Evolutionary conservation across 164 flowering plant species (phyloP).

Genomic region (Platanus orientalis): DNA sequence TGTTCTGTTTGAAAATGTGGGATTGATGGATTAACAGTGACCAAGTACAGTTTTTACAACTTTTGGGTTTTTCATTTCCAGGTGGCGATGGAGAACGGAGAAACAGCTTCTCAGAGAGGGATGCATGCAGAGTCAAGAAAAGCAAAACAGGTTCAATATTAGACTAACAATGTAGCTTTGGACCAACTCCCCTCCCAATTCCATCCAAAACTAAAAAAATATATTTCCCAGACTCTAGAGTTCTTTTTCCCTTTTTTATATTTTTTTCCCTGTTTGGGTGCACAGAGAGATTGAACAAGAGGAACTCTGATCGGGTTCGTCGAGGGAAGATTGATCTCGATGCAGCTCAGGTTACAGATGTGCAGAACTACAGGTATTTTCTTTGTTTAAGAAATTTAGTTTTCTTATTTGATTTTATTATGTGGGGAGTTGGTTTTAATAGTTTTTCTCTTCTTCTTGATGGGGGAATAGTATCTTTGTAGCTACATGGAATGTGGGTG

Average conservation of each 20-base stretch:
- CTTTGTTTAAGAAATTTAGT: not conserved
- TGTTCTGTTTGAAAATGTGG: conserved; percentile 10
- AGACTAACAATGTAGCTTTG: conserved; percentile 10
- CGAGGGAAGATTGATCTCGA: conserved; percentile 25
- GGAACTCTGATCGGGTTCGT: conserved; percentile 17
- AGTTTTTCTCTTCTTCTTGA: not conserved
- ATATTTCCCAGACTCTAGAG: too few species aligned
- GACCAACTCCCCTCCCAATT: conserved; percentile 2
- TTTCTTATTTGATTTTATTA: not conserved
- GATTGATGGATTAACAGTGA: conserved; percentile 12
- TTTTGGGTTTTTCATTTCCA: conserved; percentile 37
- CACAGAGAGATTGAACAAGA: conserved; percentile 52
- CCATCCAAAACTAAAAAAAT: not conserved
- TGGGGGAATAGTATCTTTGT: conserved; percentile 26
- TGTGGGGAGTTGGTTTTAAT: not conserved
- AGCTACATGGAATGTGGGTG: conserved; percentile 44
- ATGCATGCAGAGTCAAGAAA: conserved; percentile 66
- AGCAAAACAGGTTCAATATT: conserved; percentile 62
- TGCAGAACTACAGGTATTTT: conserved; percentile 28
- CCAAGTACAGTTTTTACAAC: conserved; percentile 8
- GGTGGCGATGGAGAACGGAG: conserved; percentile 72
- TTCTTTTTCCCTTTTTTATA: not conserved
- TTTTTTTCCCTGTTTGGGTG: conserved; percentile 11
- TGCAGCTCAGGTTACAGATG: conserved; percentile 21
- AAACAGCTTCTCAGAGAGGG: conserved; percentile 77